Evolutionary conservation across 2,329 filamentous ascomycete species (phyloP).

Genomic region (Capronia coronata): DNA sequence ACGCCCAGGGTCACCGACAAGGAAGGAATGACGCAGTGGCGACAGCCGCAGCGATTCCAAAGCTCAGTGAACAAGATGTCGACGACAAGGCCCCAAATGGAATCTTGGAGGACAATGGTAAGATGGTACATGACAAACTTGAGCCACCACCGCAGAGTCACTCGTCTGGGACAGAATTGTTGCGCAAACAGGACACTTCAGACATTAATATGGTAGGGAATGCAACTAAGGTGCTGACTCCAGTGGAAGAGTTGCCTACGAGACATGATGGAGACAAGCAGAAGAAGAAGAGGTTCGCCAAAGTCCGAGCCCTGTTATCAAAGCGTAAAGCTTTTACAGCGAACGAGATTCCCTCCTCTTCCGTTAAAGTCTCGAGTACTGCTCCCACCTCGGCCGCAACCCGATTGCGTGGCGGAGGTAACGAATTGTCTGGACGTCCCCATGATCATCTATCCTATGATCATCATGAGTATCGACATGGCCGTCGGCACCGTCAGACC

Average conservation of each 20-base stretch:
- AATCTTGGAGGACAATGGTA: neutral
- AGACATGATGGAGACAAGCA: neutral
- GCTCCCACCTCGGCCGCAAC: neutral
- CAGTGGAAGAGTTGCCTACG: neutral
- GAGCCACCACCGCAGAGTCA: neutral
- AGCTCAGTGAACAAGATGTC: too few relatives aligned
- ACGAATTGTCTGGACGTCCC: neutral
- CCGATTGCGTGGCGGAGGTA: conserved; percentile 7
- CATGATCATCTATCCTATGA: neutral
- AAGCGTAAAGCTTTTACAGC: neutral
- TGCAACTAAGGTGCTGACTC: neutral
- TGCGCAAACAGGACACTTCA: neutral
- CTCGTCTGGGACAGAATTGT: neutral
- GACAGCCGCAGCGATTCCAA: neutral
- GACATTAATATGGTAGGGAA: neutral
- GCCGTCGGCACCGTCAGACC: neutral
- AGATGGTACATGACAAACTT: neutral
- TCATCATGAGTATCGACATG: neutral
- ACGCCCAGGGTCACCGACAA: neutral
- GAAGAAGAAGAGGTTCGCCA: conserved; percentile 1
- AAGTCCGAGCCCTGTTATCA: neutral
- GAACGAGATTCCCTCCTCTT: neutral
- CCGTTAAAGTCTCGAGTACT: neutral
- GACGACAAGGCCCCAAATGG: neutral
- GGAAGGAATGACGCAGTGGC: neutral